Percentiles rank a stretch among this genome's conserved stretches.
Evolutionary conservation across 768 basidiomycete species (phyloP).

Genomic region (Lentinula sp.): DNA sequence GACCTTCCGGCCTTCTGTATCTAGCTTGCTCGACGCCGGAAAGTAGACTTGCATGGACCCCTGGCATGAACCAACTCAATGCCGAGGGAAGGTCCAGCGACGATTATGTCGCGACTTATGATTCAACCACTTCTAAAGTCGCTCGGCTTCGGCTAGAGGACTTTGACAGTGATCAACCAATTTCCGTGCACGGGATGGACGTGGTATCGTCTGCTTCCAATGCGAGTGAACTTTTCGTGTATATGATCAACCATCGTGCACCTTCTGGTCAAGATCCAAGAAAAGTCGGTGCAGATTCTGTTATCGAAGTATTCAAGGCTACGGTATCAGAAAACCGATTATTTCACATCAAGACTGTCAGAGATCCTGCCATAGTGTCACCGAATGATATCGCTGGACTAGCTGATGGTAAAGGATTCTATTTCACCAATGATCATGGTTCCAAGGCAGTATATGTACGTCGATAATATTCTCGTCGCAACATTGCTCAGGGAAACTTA

Average conservation of each 20-base stretch:
- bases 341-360: slow-evolving; percentile 51
- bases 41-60: slow-evolving; percentile 48
- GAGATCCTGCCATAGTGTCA: slow-evolving; percentile 47
- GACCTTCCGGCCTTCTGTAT: slow-evolving; percentile 50
- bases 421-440: slow-evolving; percentile 65
- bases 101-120: slow-evolving; percentile 59
- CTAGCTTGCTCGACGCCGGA: slow-evolving; percentile 54
- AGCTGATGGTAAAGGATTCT: slow-evolving; percentile 56
- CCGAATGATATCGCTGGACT: slow-evolving; percentile 73
- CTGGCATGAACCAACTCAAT: slow-evolving; percentile 28
- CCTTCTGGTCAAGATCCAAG: slow-evolving; percentile 33
- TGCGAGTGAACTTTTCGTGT: slow-evolving; percentile 49
- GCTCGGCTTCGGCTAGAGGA: slow-evolving; percentile 38
- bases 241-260: slow-evolving; percentile 65
- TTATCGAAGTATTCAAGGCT: slow-evolving; percentile 64
- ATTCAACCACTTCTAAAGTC: slow-evolving; percentile 37
- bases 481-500: neutral
- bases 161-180: slow-evolving; percentile 31
- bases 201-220: slow-evolving; percentile 48
- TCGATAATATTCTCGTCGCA: neutral
- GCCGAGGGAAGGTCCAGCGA: slow-evolving; percentile 28
- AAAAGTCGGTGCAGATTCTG: slow-evolving; percentile 59
- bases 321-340: slow-evolving; percentile 34
- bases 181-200: slow-evolving; percentile 65
- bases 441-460: slow-evolving; percentile 51